A percentile compares a stretch with the other conserved stretches of the same genome.
Conservation (phyloP, 2,329 filamentous ascomycete genomes). For the Calonectria pteridis region DNA sequence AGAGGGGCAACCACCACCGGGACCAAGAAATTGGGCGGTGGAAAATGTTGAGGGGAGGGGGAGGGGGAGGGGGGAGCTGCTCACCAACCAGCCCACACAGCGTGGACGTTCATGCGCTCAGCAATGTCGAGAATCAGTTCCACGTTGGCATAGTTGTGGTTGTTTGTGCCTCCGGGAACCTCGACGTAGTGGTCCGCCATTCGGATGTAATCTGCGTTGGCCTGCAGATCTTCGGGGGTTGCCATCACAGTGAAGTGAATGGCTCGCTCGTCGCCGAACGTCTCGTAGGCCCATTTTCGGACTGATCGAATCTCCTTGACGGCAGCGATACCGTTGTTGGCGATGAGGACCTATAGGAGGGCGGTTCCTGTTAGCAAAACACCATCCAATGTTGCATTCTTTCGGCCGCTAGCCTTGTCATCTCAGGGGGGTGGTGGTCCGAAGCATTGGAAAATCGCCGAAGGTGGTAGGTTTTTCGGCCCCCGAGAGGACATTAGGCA, state of each 20-base stretch:
- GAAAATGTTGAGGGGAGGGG: conserved; percentile 6
- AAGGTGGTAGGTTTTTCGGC: background rate
- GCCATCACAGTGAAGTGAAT: conserved; percentile 99
- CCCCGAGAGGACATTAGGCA: background rate
- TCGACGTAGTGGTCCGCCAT: conserved; percentile 99
- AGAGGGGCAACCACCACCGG: background rate
- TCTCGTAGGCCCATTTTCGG: conserved; percentile 99
- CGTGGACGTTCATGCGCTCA: conserved; percentile 98
- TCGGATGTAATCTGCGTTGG: conserved; percentile 98
- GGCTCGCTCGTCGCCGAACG: conserved; percentile 96
- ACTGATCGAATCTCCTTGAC: conserved; percentile 99
- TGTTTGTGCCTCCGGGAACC: conserved; percentile 98
- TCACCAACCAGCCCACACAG: conserved; percentile 98
- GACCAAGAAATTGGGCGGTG: conserved; percentile 9
- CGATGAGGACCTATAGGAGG: conserved; percentile 84
- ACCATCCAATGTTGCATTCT: background rate
- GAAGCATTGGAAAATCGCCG: background rate
- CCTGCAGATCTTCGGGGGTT: conserved; percentile 95
- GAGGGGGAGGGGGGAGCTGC: conserved; percentile 45
- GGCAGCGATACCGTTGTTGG: conserved; percentile 99
- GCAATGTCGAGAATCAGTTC: conserved; percentile 99
- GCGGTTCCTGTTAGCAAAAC: conserved; percentile 29
- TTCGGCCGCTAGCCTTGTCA: background rate
- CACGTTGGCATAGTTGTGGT: conserved; percentile 99
- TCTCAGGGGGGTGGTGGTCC: background rate